phyloP scores from a whole-genome alignment of 169 alveolate genomes.

The Condylostoma magnum region DNA sequence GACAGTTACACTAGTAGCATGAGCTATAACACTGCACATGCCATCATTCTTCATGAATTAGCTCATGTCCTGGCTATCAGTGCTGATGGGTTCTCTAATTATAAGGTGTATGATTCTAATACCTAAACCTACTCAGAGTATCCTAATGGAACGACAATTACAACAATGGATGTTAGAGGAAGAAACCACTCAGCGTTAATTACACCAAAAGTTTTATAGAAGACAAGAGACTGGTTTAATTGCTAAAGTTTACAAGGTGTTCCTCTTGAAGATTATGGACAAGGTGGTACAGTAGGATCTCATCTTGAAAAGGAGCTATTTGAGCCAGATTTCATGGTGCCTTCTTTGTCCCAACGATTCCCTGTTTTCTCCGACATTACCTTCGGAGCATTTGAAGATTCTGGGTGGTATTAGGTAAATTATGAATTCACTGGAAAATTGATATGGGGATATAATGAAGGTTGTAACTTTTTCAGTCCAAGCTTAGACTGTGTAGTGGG shows the following conservation, averaged over 20 bases:
- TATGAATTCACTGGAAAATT: not conserved
- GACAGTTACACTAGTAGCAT: no score
- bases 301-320: slow-evolving; percentile 54
- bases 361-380: slow-evolving; percentile 34
- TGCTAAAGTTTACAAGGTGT: slow-evolving; percentile 46
- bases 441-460: slow-evolving; percentile 13
- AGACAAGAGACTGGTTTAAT: slow-evolving; percentile 34
- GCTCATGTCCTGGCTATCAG: slow-evolving; percentile 10
- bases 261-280: slow-evolving; percentile 45
- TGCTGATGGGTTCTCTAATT: not conserved
- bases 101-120: not conserved
- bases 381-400: slow-evolving; percentile 40
- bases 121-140: no score
- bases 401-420: slow-evolving; percentile 41
- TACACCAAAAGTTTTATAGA: slow-evolving; percentile 41
- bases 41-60: not conserved
- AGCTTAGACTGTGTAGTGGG: slow-evolving; percentile 40
- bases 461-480: not conserved
- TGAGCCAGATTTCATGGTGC: slow-evolving; percentile 56
- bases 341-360: slow-evolving; percentile 1
- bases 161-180: not conserved
- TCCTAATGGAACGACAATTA: not conserved
- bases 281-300: slow-evolving; percentile 46
- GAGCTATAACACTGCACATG: no score
- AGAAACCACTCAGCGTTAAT: slow-evolving; percentile 15